Evolutionary conservation across 805 yeast genomes (phyloP).

Genomic region (Yarrowia osloensis): DNA sequence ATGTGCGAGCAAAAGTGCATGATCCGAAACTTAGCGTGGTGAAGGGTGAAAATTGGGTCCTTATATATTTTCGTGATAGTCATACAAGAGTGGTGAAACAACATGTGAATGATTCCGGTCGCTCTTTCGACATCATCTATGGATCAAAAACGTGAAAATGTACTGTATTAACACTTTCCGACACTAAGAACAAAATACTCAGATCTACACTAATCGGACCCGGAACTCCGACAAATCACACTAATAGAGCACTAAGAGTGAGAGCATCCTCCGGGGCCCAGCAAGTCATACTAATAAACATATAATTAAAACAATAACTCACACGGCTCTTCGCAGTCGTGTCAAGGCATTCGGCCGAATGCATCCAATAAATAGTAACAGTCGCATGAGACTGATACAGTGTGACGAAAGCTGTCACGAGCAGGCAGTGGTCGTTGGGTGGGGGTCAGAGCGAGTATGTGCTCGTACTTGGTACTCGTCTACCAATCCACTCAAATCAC

Average conservation of each 20-base stretch:
- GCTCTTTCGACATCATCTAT: too few species aligned
- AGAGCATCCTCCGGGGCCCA: too few species aligned
- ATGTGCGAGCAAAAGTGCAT: neutral
- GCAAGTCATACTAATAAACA: neutral
- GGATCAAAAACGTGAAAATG: too few species aligned
- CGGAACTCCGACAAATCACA: neutral
- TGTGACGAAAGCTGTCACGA: neutral
- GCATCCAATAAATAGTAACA: conserved; percentile 1
- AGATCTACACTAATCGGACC: neutral
- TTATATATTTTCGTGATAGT: too few species aligned
- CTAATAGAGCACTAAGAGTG: neutral
- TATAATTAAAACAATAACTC: neutral
- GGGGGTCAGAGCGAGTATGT: too few species aligned
- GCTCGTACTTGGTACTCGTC: too few species aligned
- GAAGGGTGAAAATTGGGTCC: too few species aligned
- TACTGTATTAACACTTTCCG: too few species aligned
- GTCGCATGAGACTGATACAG: neutral
- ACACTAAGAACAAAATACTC: too few species aligned
- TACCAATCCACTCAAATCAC: too few species aligned
- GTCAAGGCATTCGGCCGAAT: neutral
- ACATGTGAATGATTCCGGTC: too few species aligned
- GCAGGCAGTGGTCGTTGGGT: neutral
- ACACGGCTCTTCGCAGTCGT: neutral
- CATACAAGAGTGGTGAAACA: too few species aligned
- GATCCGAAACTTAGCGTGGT: neutral